Evolutionary conservation across 2,329 filamentous ascomycete genomes (phyloP), one percentile per base, ranked within the genome.

Genomic region (Penicillium sp.): DNA sequence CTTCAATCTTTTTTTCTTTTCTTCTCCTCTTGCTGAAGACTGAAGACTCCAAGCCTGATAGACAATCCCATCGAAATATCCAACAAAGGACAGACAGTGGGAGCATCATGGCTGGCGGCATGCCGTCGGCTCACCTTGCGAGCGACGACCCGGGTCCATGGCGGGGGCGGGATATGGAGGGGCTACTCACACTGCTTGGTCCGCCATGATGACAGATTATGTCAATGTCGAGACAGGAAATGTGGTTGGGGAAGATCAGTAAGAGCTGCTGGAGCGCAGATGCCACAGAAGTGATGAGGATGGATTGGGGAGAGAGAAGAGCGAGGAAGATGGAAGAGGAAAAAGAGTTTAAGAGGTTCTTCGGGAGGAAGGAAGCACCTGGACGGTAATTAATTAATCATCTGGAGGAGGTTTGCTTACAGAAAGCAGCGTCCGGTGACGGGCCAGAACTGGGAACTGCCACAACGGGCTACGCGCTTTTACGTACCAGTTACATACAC

Each of bases 101-200:
- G 5, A 21, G 3, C 40, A 43, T 18, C 40, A 43, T 23, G 18
- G 18, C 40, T 11, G 9, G 40, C 18, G 18, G 14, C 23, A 18
- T 40, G 16, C n/a, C 35, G n/a, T 8, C 11, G 33, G 11, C 9
- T 40, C 52, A 33, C n/a, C 12, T 18, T 28, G 21, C 49, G 48
- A 46, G 51, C 52, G n/a, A 26, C 43, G n/a, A n/a, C n/a, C n/a
- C n/a, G 52, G 52, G 35, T 57, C 42, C 33, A 45, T 57, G 58
- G 54, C 52, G 56, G 58, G 59, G 55, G 43, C 23, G 54, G 40
- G 40, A 43, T 58, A 58, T 57, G 56, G 56, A 58, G 56, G 57
- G 53, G 49, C 43, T 24, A 76, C 74, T 76, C 71, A 77, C 74
- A 75, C 72, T 71, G 73, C 74, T 62, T 75, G 64, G 58, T 72